Percentiles rank a stretch among this genome's conserved stretches.
Conservation (phyloP, 2,329 filamentous ascomycete species). For the Phialophora verrucosa region DNA sequence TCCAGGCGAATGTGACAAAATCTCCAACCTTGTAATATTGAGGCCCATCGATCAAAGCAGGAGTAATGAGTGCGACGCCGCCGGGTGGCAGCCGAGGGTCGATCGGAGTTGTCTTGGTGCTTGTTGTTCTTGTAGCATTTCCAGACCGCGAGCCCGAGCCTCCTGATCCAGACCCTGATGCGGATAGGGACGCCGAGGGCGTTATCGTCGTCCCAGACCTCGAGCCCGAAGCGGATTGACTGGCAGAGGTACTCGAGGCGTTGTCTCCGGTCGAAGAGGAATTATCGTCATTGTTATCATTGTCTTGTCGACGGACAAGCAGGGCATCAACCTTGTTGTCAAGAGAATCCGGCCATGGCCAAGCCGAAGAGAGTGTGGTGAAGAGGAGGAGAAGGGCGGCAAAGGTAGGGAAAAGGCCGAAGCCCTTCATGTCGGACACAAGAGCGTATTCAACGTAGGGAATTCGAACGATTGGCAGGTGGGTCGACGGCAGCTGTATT, state of each 20-base stretch:
- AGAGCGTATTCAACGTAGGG: conserved; percentile 7
- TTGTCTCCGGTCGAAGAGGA: conserved; percentile 9
- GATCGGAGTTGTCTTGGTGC: conserved; percentile 51
- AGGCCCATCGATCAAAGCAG: conserved; percentile 54
- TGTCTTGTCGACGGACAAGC: conserved; percentile 39
- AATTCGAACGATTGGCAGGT: neutral
- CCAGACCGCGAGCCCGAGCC: conserved; percentile 24
- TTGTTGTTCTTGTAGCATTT: conserved; percentile 30
- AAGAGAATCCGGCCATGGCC: conserved; percentile 43
- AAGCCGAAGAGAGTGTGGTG: conserved; percentile 40
- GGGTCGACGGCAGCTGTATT: neutral
- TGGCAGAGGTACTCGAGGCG: conserved; percentile 22
- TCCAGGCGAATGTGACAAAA: conserved; percentile 69
- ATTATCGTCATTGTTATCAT: conserved; percentile 9
- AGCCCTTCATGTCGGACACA: conserved; percentile 32
- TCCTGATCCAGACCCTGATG: conserved; percentile 27
- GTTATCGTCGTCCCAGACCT: conserved; percentile 19
- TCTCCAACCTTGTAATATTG: conserved; percentile 70
- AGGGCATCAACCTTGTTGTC: conserved; percentile 35
- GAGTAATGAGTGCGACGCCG: conserved; percentile 67
- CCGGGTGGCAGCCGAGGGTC: conserved; percentile 62
- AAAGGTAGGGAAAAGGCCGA: conserved; percentile 33
- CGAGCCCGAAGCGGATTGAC: conserved; percentile 19
- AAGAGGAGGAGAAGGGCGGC: conserved; percentile 39
- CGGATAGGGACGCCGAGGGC: conserved; percentile 17